Conservation (phyloP, 805 yeast species). For the Kodamaea sagamina region DNA sequence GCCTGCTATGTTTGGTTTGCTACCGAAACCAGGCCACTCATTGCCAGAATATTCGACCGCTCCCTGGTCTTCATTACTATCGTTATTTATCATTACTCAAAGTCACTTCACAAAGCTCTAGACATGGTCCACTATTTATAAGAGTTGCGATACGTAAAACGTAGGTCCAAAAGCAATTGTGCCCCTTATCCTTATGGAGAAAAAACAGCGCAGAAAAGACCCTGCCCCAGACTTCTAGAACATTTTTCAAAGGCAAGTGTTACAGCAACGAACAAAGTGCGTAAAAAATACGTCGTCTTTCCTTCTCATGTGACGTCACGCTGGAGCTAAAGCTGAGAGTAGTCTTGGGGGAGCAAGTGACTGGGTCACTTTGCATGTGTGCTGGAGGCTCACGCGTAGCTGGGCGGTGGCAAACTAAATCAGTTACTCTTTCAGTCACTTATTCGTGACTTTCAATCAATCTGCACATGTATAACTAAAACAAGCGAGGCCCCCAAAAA, state of each 20-base stretch:
- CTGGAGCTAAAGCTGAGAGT: too few species aligned
- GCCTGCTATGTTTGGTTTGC: too few species aligned
- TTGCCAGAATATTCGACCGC: background rate
- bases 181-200: conserved; percentile 1
- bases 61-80: background rate
- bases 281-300: too few species aligned
- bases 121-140: background rate
- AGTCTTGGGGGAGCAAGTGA: too few species aligned
- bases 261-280: too few species aligned
- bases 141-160: background rate
- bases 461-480: conserved; percentile 2
- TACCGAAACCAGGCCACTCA: too few species aligned
- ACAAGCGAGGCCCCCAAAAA: background rate
- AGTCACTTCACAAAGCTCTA: background rate
- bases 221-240: conserved; percentile 6
- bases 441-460: background rate
- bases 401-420: too few species aligned
- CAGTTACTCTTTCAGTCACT: too few species aligned
- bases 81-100: conserved; percentile 1
- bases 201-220: conserved; percentile 2
- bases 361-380: too few species aligned
- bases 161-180: background rate
- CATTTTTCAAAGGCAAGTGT: background rate
- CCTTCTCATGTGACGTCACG: too few species aligned
- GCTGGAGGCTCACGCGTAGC: too few species aligned